Conservation (phyloP, 495 filamentous ascomycete genomes). For the Cenococcum geophilum region DNA sequence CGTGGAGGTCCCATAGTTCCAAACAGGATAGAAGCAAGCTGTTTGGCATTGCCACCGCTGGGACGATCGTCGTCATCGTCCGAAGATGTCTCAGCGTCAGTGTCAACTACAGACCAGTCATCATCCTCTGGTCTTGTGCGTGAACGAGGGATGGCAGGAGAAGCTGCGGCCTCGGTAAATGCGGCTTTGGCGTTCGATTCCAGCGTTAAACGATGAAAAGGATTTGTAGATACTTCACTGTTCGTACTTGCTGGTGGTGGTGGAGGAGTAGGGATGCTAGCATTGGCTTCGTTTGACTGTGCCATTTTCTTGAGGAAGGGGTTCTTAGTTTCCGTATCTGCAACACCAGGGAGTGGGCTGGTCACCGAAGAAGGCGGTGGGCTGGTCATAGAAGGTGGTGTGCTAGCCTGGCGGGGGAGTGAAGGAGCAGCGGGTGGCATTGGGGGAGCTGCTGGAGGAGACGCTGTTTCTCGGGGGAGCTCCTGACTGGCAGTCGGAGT, state of each 20-base stretch:
- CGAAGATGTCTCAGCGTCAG: slow-evolving; percentile 57
- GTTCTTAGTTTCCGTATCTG: slow-evolving; percentile 43
- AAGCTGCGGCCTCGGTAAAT: slow-evolving; percentile 19
- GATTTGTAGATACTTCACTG: slow-evolving; percentile 66
- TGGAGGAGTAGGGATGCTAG: slow-evolving; percentile 29
- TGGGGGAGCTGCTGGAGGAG: slow-evolving; percentile 33
- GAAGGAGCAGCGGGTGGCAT: slow-evolving; percentile 29
- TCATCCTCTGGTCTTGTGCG: slow-evolving; percentile 69
- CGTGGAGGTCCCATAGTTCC: slow-evolving; percentile 95
- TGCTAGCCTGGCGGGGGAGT: slow-evolving; percentile 25
- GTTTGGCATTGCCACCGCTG: slow-evolving; percentile 74
- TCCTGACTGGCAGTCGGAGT: slow-evolving; percentile 67
- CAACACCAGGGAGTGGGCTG: slow-evolving; percentile 45
- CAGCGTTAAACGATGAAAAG: slow-evolving; percentile 84
- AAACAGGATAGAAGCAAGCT: slow-evolving; percentile 85
- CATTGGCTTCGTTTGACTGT: slow-evolving; percentile 40
- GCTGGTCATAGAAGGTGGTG: slow-evolving; percentile 34
- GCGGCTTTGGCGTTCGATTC: slow-evolving; percentile 39
- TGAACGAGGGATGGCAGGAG: slow-evolving; percentile 44
- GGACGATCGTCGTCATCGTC: slow-evolving; percentile 65
- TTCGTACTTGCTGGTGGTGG: slow-evolving; percentile 40
- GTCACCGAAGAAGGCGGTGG: slow-evolving; percentile 34
- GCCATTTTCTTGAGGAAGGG: slow-evolving; percentile 68
- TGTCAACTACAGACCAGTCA: slow-evolving; percentile 78
- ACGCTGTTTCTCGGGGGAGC: slow-evolving; percentile 38